Evolutionary conservation across 306 rosid species (phyloP).

Genomic region (Abrus precatorius): DNA sequence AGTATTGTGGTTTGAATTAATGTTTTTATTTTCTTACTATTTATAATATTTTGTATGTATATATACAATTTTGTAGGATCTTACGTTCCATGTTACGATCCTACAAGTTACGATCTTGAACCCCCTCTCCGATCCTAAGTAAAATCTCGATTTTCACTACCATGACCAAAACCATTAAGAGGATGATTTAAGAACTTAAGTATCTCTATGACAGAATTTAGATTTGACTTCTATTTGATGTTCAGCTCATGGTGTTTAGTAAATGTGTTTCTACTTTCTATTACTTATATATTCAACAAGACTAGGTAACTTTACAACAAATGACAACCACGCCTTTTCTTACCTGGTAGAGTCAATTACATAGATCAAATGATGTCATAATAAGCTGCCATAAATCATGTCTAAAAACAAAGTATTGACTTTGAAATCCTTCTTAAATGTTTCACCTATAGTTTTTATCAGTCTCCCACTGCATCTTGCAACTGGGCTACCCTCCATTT

Average conservation of each 20-base stretch:
- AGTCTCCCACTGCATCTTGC: too few relatives aligned
- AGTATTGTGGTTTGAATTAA: too few relatives aligned
- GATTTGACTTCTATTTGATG: constrained; percentile 18
- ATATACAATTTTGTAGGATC: too few relatives aligned
- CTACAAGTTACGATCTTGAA: too few relatives aligned
- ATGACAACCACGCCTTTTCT: not conserved
- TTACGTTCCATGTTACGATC: too few relatives aligned
- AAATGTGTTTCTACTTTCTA: not conserved
- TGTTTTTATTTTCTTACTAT: too few relatives aligned
- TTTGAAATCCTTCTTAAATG: too few relatives aligned
- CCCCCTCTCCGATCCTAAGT: too few relatives aligned
- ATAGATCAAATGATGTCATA: not conserved
- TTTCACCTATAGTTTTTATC: too few relatives aligned
- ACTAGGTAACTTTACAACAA: not conserved
- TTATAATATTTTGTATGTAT: too few relatives aligned
- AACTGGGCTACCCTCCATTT: not conserved
- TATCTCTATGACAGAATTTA: constrained; percentile 13
- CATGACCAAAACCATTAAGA: not conserved
- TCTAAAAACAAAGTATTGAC: too few relatives aligned
- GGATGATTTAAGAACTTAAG: not conserved
- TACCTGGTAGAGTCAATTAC: not conserved
- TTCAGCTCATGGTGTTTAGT: not conserved
- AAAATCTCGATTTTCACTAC: too few relatives aligned
- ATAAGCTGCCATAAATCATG: not conserved
- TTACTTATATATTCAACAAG: constrained; percentile 10